Percentiles rank a stretch among this genome's conserved stretches.
Evolutionary conservation across 2,329 filamentous ascomycete genomes (phyloP).

Genomic region (Dactylellina parvicollis): DNA sequence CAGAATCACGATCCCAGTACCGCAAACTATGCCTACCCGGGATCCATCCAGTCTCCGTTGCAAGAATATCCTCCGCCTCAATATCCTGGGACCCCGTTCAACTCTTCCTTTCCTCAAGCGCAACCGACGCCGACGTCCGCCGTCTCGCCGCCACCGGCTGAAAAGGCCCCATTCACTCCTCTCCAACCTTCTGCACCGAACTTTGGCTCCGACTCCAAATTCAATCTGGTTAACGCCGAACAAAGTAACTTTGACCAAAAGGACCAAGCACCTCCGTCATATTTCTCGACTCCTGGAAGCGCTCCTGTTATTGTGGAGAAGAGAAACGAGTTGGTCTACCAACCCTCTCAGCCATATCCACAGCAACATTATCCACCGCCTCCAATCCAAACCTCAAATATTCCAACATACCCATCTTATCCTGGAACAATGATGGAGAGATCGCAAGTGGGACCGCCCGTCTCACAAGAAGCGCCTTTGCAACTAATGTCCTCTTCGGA

Average conservation of each 20-base stretch:
- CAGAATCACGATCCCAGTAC: neutral
- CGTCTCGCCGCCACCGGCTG: neutral
- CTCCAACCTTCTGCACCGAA: neutral
- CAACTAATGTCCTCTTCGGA: neutral
- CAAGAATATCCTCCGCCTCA: slow-evolving; percentile 29
- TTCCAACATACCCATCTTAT: slow-evolving; percentile 34
- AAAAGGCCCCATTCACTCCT: slow-evolving; percentile 8
- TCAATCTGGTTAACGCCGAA: slow-evolving; percentile 6
- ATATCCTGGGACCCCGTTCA: slow-evolving; percentile 18
- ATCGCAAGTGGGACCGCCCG: neutral
- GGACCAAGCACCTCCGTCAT: neutral
- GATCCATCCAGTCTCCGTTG: neutral
- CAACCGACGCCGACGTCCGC: neutral
- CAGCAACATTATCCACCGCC: slow-evolving; percentile 35
- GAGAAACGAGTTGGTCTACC: neutral
- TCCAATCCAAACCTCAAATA: slow-evolving; percentile 1
- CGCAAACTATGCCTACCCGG: neutral
- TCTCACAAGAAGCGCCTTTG: neutral
- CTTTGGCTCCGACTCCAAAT: slow-evolving; percentile 22
- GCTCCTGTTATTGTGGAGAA: slow-evolving; percentile 16
- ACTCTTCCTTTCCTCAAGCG: neutral
- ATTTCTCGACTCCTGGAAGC: slow-evolving; percentile 12
- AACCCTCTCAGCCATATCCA: slow-evolving; percentile 4
- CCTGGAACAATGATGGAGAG: slow-evolving; percentile 31
- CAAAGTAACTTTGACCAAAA: neutral